Base-by-base conservation (phyloP, 2,329 filamentous ascomycete genomes). In the Alternaria angustiovoidea region DNA sequence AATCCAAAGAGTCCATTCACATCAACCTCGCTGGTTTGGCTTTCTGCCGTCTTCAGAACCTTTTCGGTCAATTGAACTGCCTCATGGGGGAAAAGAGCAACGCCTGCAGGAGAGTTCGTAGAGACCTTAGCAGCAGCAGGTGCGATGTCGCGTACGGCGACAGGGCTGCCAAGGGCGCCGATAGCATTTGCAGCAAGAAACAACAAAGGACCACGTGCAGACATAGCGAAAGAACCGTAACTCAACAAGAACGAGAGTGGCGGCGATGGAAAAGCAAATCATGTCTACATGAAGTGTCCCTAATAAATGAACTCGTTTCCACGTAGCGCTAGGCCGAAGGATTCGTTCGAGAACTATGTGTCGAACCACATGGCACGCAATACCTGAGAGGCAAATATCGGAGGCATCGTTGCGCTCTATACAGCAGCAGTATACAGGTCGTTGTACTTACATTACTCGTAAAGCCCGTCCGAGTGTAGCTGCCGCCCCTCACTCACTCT, bases 1-100 rank as follows among this genome's bases (percentile, higher is more conserved):
- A 66, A 85, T 76, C 24, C 82, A 81, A 47, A 51, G 9, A 65
- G 28, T 2, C 54, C 51, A 26, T 30, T 16, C 5, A 63, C 26
- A 16, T 68, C 51, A 7, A 56, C 43, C 9, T 38, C 43, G 11
- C 54, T 55, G 3, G 26, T 38, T 16, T 64, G 52, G 12, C 44
- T 41, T 7, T 39, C 44, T 26, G 57, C 39, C 14, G 18, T 20
- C 14, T 54, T 43, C 36, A 66, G 28, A 1, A 57, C 56, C 7
- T 38, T 52, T 14, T 69, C 56, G 12, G 65, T 69, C 28, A 69
- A 32, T 52, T 69, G 67, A 11, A 64, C n/a, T 48, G 56, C 46
- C 48, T 69, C 67, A 6, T 20, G 42, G 4, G 52, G 44, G 32
- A 68, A 63, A 4, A 68, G 39, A 12, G 54, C 32, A 11, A 49